Percentiles rank a stretch among this genome's conserved stretches.
phyloP scores from a whole-genome alignment of 2,329 filamentous ascomycete species.

The Aspergillus sp. region DNA sequence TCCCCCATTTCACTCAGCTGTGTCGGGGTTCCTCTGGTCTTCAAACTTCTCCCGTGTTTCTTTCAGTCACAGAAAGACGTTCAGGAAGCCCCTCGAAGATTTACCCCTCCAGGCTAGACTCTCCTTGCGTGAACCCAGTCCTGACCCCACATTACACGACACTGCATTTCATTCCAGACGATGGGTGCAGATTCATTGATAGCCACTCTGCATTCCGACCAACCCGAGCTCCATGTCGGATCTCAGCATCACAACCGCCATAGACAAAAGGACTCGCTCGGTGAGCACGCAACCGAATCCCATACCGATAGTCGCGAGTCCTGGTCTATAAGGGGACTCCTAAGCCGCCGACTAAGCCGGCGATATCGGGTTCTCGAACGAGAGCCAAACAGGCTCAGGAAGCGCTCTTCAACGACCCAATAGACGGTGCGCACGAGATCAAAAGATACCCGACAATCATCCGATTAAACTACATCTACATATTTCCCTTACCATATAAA shows the following conservation, averaged over 20 bases:
- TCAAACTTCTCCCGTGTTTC: neutral
- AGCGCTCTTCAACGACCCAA: slow-evolving; percentile 19
- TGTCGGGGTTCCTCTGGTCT: neutral
- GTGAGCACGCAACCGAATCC: neutral
- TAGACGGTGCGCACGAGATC: neutral
- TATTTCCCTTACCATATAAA: neutral
- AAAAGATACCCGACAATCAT: neutral
- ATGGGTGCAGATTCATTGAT: slow-evolving; percentile 25
- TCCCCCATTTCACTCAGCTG: neutral
- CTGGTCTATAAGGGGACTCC: slow-evolving; percentile 30
- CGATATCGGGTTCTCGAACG: slow-evolving; percentile 32
- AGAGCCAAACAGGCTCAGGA: slow-evolving; percentile 32
- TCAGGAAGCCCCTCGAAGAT: neutral
- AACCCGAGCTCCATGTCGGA: slow-evolving; percentile 15
- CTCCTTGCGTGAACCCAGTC: neutral
- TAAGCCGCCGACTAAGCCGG: slow-evolving; percentile 27
- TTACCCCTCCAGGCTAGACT: neutral
- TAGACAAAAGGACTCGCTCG: slow-evolving; percentile 9
- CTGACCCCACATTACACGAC: neutral
- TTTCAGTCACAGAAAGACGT: neutral
- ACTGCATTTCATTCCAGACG: slow-evolving; percentile 8
- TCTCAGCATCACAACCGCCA: slow-evolving; percentile 5
- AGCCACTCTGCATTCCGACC: slow-evolving; percentile 15
- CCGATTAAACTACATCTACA: neutral
- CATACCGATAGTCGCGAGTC: slow-evolving; percentile 16